Evolutionary conservation across 441 rosid species (phyloP), one percentile per base, ranked within the genome.

Genomic region (Jatropha podagrica): DNA sequence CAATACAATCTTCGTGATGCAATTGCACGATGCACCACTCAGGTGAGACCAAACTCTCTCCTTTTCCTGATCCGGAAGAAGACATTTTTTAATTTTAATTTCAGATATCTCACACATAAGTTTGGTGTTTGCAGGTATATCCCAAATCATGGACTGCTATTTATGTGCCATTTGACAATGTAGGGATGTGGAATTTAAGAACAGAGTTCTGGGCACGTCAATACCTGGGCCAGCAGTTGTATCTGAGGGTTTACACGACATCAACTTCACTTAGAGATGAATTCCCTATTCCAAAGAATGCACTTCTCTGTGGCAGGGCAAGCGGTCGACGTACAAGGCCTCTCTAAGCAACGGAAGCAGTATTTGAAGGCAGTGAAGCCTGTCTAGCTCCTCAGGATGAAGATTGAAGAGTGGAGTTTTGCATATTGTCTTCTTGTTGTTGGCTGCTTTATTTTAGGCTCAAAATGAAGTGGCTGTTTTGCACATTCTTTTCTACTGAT

Each of bases 161-260:
- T 41, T 91, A 92, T 72, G 81, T 93, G 18, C 88, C 99, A 17
- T 85, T 96, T 0, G 99, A 96, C 85, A 96, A 96, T 17, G 99
- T 89, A 23, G 99, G 99, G 5, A 92, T 93, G 97, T 96, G 99
- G 99, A 91, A 93, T 87, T 4, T 96, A 81, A 89, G 99, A 79
- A 82, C 98, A 2, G 99, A 96, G 82, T 86, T 79, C 63, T 91
- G 97, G 97, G 97, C 93, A 17, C 77, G 97, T 64, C 99, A 94
- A 54, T 95, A 95, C 83, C 88, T 95, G 2, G 99, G 99, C 40
- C 99, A 96, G 74, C 99, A 96, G 59, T 81, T 96, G 26, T 96
- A 96, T 65, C 32, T 95, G 84, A 88, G 97, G 27, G 98, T 95
- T 54, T 90, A 69, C 77, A 91, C 99, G 11, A 0, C 89, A 42